Evolutionary conservation across 306 rosid species (phyloP).

Genomic region (Canavalia ensiformis): DNA sequence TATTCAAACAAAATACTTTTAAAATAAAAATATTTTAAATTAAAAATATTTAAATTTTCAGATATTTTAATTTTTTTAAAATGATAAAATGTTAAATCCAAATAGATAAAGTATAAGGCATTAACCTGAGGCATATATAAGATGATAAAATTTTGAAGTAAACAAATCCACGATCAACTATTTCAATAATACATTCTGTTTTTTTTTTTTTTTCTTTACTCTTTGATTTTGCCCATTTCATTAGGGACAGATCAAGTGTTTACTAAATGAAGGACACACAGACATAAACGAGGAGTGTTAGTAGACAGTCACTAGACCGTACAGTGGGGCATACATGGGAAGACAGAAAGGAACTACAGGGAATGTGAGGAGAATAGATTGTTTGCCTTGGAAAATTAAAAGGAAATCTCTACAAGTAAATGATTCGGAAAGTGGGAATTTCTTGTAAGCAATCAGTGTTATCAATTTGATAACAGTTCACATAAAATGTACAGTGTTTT

Average conservation of each 20-base stretch:
- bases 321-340: constrained; percentile 5
- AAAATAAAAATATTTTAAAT: too few relatives aligned
- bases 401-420: constrained; percentile 39
- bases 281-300: constrained; percentile 20
- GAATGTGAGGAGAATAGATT: constrained; percentile 26
- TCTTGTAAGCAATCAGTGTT: constrained; percentile 48
- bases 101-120: background rate
- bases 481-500: constrained; percentile 66
- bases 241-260: constrained; percentile 44
- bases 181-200: constrained; percentile 44
- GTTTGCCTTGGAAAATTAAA: constrained; percentile 46
- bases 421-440: constrained; percentile 24
- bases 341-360: constrained; percentile 31
- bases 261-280: constrained; percentile 43
- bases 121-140: background rate
- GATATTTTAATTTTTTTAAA: too few relatives aligned
- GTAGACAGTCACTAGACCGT: constrained; percentile 34
- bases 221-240: constrained; percentile 26
- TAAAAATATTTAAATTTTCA: too few relatives aligned
- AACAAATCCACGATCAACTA: constrained; percentile 44
- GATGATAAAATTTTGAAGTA: constrained; percentile 38
- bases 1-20: too few relatives aligned
- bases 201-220: background rate
- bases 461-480: constrained; percentile 54
- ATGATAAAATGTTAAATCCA: too few relatives aligned